Evolutionary conservation across 2,329 filamentous ascomycete species (phyloP).

Genomic region (Cryphonectria carpinicola): DNA sequence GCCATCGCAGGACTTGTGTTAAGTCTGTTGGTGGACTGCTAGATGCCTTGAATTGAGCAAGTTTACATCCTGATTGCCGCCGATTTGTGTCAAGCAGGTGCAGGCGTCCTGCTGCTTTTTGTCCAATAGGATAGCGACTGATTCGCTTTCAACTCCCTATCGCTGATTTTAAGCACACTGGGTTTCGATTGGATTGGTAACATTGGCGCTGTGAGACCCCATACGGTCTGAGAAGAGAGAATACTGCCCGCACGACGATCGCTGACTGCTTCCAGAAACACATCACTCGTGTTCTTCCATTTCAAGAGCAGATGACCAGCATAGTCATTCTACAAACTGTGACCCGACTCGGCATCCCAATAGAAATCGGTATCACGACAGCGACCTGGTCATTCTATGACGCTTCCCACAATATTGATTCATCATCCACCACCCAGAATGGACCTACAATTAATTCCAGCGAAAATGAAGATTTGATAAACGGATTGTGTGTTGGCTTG

Average conservation of each 20-base stretch:
- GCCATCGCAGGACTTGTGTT: conserved; percentile 40
- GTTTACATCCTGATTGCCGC: conserved; percentile 38
- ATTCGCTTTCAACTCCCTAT: conserved; percentile 39
- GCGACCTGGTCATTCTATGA: conserved; percentile 13
- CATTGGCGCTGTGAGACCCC: conserved; percentile 10
- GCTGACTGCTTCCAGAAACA: conserved; percentile 16
- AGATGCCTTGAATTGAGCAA: conserved; percentile 13
- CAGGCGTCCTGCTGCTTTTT: conserved; percentile 39
- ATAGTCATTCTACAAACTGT: conserved; percentile 4
- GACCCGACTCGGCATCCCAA: conserved; percentile 6
- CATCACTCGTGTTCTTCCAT: background rate
- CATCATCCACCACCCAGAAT: background rate
- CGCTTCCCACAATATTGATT: background rate
- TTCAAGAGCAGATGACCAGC: background rate
- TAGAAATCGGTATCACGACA: conserved; percentile 16
- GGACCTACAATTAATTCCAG: background rate
- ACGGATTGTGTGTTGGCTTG: background rate
- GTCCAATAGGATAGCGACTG: conserved; percentile 36
- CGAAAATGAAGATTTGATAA: background rate
- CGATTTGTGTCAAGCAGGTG: conserved; percentile 33
- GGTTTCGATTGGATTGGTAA: conserved; percentile 38
- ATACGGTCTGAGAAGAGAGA: background rate
- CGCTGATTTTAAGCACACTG: conserved; percentile 39
- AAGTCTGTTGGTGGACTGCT: conserved; percentile 26
- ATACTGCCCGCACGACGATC: background rate